Conservation (phyloP, 2,329 filamentous ascomycete genomes). For the Trichoderma oligosporum region DNA sequence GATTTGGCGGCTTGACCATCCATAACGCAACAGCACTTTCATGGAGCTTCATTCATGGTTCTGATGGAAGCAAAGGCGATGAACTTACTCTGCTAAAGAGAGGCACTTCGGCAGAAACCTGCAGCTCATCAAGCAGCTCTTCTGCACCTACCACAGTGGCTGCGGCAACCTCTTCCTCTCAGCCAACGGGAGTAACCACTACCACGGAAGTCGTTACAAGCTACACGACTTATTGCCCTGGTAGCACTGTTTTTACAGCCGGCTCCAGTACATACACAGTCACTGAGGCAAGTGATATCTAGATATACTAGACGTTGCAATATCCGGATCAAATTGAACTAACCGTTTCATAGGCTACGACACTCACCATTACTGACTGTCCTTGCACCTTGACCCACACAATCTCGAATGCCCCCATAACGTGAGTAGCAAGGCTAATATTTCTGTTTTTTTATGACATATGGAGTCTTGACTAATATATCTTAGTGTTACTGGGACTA, state of each 20-base stretch:
- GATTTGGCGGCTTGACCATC: conserved; percentile 3
- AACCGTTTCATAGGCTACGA: neutral
- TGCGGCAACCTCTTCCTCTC: neutral
- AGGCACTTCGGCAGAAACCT: neutral
- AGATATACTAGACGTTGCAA: neutral
- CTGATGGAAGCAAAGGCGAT: neutral
- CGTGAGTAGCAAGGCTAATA: too few relatives aligned
- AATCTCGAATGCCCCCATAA: neutral
- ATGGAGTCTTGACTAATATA: neutral
- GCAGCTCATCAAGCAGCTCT: neutral
- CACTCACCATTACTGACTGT: neutral
- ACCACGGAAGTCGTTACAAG: neutral
- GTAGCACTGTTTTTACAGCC: neutral
- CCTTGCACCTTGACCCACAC: neutral
- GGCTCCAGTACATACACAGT: neutral
- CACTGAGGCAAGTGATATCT: neutral
- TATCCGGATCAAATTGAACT: neutral
- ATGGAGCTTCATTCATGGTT: conserved; percentile 1
- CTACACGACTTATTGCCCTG: neutral
- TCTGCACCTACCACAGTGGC: neutral
- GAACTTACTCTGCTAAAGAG: neutral
- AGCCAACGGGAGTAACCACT: neutral
- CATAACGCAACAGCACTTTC: conserved; percentile 7
- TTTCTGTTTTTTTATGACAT: neutral
- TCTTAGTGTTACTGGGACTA: neutral